These are phyloP conservation scores for Podospora bellae-mahoneyi DNA, from an alignment of 495 filamentous ascomycete genomes.

Conservation along the genomic window DNA sequence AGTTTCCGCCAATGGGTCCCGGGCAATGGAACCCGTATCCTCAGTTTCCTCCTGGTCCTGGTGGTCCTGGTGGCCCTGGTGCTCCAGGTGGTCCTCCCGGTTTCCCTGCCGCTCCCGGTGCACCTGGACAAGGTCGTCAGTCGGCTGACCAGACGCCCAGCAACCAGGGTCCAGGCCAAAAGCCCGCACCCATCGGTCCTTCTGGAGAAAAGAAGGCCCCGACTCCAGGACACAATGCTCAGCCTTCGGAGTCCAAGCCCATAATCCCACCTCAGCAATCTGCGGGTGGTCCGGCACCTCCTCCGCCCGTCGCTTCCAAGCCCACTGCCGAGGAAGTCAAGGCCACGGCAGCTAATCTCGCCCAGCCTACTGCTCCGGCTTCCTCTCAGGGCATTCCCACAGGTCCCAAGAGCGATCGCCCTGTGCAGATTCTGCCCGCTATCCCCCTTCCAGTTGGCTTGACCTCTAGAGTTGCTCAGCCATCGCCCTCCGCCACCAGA, in stretches of 20 bases:
- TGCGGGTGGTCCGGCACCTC: slow-evolving; percentile 44
- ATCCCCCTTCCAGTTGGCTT: slow-evolving; percentile 72
- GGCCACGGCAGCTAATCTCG: slow-evolving; percentile 43
- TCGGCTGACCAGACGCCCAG: slow-evolving; percentile 38
- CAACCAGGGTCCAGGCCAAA: slow-evolving; percentile 37
- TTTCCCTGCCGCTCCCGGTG: slow-evolving; percentile 27
- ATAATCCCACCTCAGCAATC: slow-evolving; percentile 37
- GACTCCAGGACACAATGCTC: slow-evolving; percentile 26
- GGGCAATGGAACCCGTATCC: slow-evolving; percentile 55
- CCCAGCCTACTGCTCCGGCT: slow-evolving; percentile 36
- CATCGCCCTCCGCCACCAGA: slow-evolving; percentile 34
- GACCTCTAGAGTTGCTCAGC: slow-evolving; percentile 43
- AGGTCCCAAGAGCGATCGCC: slow-evolving; percentile 57
- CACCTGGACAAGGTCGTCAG: slow-evolving; percentile 30
- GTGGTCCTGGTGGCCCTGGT: slow-evolving; percentile 35
- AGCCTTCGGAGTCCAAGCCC: slow-evolving; percentile 37
- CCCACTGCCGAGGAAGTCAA: slow-evolving; percentile 56
- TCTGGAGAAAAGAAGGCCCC: slow-evolving; percentile 44
- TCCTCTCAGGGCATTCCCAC: slow-evolving; percentile 47
- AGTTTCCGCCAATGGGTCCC: slow-evolving; percentile 61
- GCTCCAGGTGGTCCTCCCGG: slow-evolving; percentile 37
- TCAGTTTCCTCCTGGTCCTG: slow-evolving; percentile 46
- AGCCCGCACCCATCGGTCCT: slow-evolving; percentile 55
- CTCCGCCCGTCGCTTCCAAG: slow-evolving; percentile 66
- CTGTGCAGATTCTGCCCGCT: slow-evolving; percentile 44